Evolutionary conservation across 169 alveolate species (phyloP), one percentile per base, ranked within the genome.

Genomic region (Theileria equi): DNA sequence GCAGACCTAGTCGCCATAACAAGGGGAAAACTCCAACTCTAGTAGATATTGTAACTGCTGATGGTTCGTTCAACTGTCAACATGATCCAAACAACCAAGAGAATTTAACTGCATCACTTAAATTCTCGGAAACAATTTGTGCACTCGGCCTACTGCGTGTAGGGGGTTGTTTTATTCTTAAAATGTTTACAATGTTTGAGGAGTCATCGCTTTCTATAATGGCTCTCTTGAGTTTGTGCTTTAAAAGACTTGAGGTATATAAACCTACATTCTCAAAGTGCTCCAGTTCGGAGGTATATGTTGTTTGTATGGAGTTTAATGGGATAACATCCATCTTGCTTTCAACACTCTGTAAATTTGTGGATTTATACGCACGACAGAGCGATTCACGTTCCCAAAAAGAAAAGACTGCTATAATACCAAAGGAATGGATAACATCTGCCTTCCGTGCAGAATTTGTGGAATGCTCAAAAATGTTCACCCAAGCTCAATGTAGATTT

Each of bases 11-110:
- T 43, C 28, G 62, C 11, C 48, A 48, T 31, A 74, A 74, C 64
- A 74, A 74, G 65, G 43, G 57, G 3, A 64, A 55, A n/a, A 29
- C 17, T 5, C 84, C 78, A 6, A 43, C 65, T 34, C 70, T 57
- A 38, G 84, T 57, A 64, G 91, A 84, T 49, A 25, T 84, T 2
- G 91, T 82, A 13, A 84, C 91, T 5, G 91, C 91, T 21, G 91
- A 84, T 44, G 91, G 91, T 2, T 84, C 91, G 16, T 57, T 84
- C 47, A 64, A 73, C 69, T 76, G 85, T 40, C 91, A 84, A 48
- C 48, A 47, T 49, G 87, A 73, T 43, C 91, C 91, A 6, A 84
- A 84, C 49, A 76, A 84, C 31, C 91, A 84, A 50, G 91, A 84
- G 36, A 26, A 34, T 34, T 52, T 84, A 31, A 82, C 90, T 11